phyloP scores from a whole-genome alignment of 257 asterid genomes.

The Vinca minor region DNA sequence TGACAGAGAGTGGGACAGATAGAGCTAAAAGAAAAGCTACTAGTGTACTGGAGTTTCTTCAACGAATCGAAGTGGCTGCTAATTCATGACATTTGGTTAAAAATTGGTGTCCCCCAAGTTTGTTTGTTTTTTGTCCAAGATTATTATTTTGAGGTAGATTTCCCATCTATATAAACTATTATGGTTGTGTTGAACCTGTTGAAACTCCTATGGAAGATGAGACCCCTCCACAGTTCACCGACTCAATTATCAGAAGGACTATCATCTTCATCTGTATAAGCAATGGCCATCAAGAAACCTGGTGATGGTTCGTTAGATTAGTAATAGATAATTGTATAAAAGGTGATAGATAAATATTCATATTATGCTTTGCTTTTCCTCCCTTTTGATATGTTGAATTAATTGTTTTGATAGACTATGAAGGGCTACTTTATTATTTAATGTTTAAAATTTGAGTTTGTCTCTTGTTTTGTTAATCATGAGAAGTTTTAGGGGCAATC shows the following conservation, averaged over 20 bases:
- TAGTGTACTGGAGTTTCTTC: constrained; percentile 70
- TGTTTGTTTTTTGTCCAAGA: too few relatives aligned
- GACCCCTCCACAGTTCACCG: too few relatives aligned
- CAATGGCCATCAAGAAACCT: too few relatives aligned
- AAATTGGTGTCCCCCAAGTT: neutral
- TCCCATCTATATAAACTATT: neutral
- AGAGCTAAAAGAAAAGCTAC: constrained; percentile 89
- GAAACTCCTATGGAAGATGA: too few relatives aligned
- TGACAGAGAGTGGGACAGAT: constrained; percentile 77
- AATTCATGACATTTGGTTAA: constrained; percentile 26
- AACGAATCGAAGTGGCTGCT: constrained; percentile 40
- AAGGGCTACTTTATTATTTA: neutral
- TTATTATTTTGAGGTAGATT: neutral
- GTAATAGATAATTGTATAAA: constrained; percentile 1
- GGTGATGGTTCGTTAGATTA: neutral
- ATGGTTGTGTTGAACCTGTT: too few relatives aligned
- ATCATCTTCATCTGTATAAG: too few relatives aligned
- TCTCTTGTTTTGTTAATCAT: neutral
- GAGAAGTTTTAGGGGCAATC: too few relatives aligned
- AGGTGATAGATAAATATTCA: neutral
- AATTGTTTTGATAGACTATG: neutral
- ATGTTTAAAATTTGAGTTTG: neutral
- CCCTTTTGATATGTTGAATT: neutral
- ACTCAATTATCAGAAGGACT: too few relatives aligned
- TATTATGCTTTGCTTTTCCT: neutral